phyloP scores from a whole-genome alignment of 306 rosid species.

The Lathyrus aphaca region DNA sequence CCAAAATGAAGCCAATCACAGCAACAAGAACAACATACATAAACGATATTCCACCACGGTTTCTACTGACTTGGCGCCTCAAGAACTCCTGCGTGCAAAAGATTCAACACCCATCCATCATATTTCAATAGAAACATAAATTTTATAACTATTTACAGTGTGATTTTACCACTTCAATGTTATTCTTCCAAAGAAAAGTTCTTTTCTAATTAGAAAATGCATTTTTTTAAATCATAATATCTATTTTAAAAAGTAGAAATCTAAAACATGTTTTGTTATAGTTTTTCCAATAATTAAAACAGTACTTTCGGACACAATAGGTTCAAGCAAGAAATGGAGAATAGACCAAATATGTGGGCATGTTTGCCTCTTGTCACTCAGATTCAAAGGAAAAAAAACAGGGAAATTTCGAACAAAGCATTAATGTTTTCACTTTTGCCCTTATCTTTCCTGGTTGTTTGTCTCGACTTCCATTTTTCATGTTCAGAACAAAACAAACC shows the following conservation, averaged over 20 bases:
- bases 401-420: too few relatives aligned
- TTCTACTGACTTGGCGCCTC: slow-evolving; percentile 26
- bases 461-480: too few relatives aligned
- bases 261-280: neutral
- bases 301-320: neutral
- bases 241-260: neutral
- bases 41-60: slow-evolving; percentile 19
- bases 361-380: too few relatives aligned
- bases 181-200: neutral
- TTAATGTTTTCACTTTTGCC: too few relatives aligned
- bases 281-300: neutral
- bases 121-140: slow-evolving; percentile 10
- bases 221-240: neutral
- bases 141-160: neutral
- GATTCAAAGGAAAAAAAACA: too few relatives aligned
- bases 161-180: neutral
- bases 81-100: slow-evolving; percentile 22
- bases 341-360: too few relatives aligned
- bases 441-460: too few relatives aligned
- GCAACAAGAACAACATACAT: slow-evolving; percentile 27
- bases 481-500: too few relatives aligned
- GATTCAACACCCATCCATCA: neutral
- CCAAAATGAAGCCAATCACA: slow-evolving; percentile 30
- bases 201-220: neutral
- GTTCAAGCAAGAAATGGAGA: too few relatives aligned